These are phyloP conservation scores for Ogataea methanolica DNA, from an alignment of 805 yeast genomes.

Conservation along the genomic window DNA sequence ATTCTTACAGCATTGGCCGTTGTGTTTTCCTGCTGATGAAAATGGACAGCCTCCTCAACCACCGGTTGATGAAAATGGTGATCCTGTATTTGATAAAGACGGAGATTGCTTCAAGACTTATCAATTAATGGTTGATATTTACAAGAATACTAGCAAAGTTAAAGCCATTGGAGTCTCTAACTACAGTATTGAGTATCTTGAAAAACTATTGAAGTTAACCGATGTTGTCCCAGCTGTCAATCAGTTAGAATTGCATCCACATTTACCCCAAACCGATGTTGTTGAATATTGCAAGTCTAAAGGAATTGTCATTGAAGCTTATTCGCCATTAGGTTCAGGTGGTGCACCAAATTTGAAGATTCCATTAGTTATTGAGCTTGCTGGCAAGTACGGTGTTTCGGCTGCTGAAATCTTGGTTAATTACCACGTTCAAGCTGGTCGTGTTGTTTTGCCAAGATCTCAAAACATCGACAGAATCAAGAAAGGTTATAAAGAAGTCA, in stretches of 20 bases:
- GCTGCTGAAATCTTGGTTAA: constrained; percentile 57
- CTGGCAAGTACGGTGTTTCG: constrained; percentile 48
- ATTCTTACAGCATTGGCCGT: constrained; percentile 47
- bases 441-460: constrained; percentile 66
- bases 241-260: constrained; percentile 52
- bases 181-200: constrained; percentile 36
- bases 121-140: constrained; percentile 70
- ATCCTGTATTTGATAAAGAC: constrained; percentile 65
- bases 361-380: constrained; percentile 46
- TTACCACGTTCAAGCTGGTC: constrained; percentile 59
- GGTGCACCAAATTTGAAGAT: constrained; percentile 61
- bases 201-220: constrained; percentile 38
- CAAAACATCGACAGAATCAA: constrained; percentile 60
- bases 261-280: constrained; percentile 37
- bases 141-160: constrained; percentile 43
- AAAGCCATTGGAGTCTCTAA: constrained; percentile 59
- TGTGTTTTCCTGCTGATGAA: constrained; percentile 36
- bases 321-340: constrained; percentile 58
- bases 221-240: constrained; percentile 48
- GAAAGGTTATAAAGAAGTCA: constrained; percentile 32
- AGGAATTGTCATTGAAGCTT: constrained; percentile 44
- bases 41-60: constrained; percentile 37
- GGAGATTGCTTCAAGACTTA: constrained; percentile 78
- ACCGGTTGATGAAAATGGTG: constrained; percentile 31
- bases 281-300: constrained; percentile 34